Conservation (phyloP, 495 filamentous ascomycete species). For the Astrothelium subdiscretum region DNA sequence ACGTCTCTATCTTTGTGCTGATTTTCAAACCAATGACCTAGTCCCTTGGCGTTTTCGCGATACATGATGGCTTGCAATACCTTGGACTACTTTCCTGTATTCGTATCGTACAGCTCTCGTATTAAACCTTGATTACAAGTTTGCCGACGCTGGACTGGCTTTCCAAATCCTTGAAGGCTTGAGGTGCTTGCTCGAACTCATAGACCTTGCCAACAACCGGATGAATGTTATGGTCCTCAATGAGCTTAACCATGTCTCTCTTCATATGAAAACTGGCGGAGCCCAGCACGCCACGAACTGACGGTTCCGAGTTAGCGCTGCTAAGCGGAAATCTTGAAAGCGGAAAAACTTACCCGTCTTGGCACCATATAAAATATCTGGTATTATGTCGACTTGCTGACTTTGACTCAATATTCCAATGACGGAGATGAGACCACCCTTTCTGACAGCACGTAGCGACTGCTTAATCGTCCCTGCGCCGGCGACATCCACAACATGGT, state of each 20-base stretch:
- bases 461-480: conserved; percentile 36
- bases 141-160: conserved; percentile 16
- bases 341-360: conserved; percentile 9
- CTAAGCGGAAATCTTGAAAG: conserved; percentile 33
- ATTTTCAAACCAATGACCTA: background rate
- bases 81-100: background rate
- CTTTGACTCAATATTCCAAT: conserved; percentile 8
- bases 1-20: background rate
- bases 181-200: conserved; percentile 26
- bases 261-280: conserved; percentile 8
- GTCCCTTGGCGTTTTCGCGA: background rate
- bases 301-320: conserved; percentile 5
- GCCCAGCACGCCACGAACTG: conserved; percentile 9
- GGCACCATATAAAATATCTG: conserved; percentile 6
- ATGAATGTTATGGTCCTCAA: conserved; percentile 22
- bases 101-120: background rate
- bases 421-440: conserved; percentile 5
- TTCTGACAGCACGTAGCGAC: conserved; percentile 6
- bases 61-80: background rate
- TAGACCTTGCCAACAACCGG: conserved; percentile 24
- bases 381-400: conserved; percentile 8
- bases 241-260: conserved; percentile 24
- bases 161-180: conserved; percentile 40
- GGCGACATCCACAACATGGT: conserved; percentile 41
- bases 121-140: conserved; percentile 1